Base-by-base conservation (phyloP, 2,329 filamentous ascomycete genomes). In the Pseudocercospora macadamiae region DNA sequence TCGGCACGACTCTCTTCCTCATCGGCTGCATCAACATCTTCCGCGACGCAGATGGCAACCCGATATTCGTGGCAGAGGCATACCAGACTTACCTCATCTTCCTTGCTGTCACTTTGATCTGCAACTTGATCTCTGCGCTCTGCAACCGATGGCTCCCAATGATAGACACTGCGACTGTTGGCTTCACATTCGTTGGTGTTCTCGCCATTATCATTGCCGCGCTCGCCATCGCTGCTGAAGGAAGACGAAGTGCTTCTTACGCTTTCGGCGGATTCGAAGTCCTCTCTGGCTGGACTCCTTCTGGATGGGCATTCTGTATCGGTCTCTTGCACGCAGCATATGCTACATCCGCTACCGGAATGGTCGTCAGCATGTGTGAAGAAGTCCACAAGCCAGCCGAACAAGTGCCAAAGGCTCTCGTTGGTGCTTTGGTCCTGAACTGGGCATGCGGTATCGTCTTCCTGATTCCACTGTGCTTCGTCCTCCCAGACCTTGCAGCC, bases 331-430 rank as follows among this genome's bases (percentile, higher is more conserved):
- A 90, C 67, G 88, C 86, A 51, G 88, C 85, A 62, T 90, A 91
- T 69, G 87, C 86, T 45, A 90, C 88, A 12, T 90, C 88, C 3
- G 89, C 87, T 14, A 90, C 88, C 0, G 89, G 89, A 75, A 91
- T 91, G 89, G 88, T 91, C 59, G 88, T 91, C 32, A 88, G 84
- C 62, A 90, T 90, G 88, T 89, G 86, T 67, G 88, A 91, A 74
- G 88, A 90, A 72, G 87, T 89, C 10, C 79, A 82, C 69, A 76
- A 85, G 48, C 88, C 88, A 4, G 79, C 85, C 0, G 83, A 80
- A 2, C 88, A 90, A 72, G 87, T 90, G 6, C 87, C 88, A 65
- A 88, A 87, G 73, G 88, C 88, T 66, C 89, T 91, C 85, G 86
- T 89, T 45, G 66, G 67, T 32, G 65, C 87, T 63, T 81, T 90